Evolutionary conservation across 495 filamentous ascomycete species (phyloP), one percentile per base, ranked within the genome.

Genomic region (Lasiosphaeris hirsuta): DNA sequence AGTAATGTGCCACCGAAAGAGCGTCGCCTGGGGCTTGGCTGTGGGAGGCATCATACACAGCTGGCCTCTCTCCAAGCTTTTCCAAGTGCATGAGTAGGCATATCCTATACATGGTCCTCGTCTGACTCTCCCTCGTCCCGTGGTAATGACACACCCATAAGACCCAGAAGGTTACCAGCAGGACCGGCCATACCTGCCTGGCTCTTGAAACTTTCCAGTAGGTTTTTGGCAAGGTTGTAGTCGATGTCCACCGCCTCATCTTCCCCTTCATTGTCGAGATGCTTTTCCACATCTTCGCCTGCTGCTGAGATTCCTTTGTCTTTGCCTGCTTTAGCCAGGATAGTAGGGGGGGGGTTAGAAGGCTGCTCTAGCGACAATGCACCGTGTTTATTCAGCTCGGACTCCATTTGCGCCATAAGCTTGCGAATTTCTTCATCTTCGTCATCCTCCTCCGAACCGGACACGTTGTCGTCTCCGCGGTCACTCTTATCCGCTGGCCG

Each of bases 151-250:
- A 96, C 75, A 30, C 90, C 89, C 90, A 96, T 86, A 78, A 91
- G 80, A 4, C 85, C 86, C 61, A 97, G 77, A 56, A 97, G 69
- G 68, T 96, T 97, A 1, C 92, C 86, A 4, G 86, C 87, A 1
- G 93, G 93, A 0, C 93, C 93, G 10, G 91, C 76, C 72, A 87
- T 80, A 38, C 93, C 93, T 5, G 75, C 90, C 67, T 97, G 92
- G 30, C 86, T 85, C 62, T 96, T 94, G 65, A 97, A 90, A 65
- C 87, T 90, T 72, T 96, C 89, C n/a, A 97, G 75, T 18, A 97
- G 70, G 65, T 96, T 97, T 67, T 90, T 90, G 37, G 89, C 92
- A 5, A 98, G 81, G 48, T 92, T 91, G 66, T 90, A 88, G 63
- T 96, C 90, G 42, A 90, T 82, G 57, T 92, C 79, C 10, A 92